Percentiles rank a stretch among this genome's conserved stretches.
These are phyloP conservation scores for Suillus americanus DNA, from an alignment of 768 basidiomycete species.

Conservation along the genomic window DNA sequence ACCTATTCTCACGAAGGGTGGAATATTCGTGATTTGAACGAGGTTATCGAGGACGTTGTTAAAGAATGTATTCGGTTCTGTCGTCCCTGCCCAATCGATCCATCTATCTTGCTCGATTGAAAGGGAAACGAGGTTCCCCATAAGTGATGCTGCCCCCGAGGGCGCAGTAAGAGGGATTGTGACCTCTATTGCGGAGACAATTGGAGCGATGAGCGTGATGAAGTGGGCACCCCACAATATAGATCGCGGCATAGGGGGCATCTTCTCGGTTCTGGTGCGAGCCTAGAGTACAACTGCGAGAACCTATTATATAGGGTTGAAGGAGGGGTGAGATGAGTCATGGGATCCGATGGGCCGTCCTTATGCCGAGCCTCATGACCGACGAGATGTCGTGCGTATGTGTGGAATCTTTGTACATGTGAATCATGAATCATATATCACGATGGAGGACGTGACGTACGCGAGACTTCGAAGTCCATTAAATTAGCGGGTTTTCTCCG, in stretches of 20 bases:
- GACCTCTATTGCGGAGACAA: constrained; percentile 27
- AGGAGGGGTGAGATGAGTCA: neutral
- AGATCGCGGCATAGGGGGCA: constrained; percentile 3
- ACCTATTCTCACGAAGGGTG: constrained; percentile 60
- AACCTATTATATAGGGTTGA: neutral
- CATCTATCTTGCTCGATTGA: constrained; percentile 73
- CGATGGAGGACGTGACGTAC: too few species aligned
- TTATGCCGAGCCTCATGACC: too few species aligned
- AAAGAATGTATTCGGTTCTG: constrained; percentile 55
- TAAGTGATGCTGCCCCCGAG: constrained; percentile 34
- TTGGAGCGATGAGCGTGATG: constrained; percentile 5
- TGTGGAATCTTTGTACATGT: too few species aligned
- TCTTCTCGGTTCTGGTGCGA: neutral
- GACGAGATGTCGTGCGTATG: too few species aligned
- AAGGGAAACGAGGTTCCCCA: constrained; percentile 54
- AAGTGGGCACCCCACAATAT: constrained; percentile 9
- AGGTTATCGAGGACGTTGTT: constrained; percentile 60
- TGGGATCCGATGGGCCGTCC: neutral
- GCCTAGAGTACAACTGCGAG: neutral
- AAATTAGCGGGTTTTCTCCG: too few species aligned
- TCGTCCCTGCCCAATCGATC: constrained; percentile 63
- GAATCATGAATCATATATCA: too few species aligned
- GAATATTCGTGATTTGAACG: constrained; percentile 46
- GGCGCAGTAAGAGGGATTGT: constrained; percentile 41
- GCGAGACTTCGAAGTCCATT: too few species aligned